These are phyloP conservation scores for Aspergillus steynii DNA, from an alignment of 495 filamentous ascomycete genomes.

Conservation along the genomic window DNA sequence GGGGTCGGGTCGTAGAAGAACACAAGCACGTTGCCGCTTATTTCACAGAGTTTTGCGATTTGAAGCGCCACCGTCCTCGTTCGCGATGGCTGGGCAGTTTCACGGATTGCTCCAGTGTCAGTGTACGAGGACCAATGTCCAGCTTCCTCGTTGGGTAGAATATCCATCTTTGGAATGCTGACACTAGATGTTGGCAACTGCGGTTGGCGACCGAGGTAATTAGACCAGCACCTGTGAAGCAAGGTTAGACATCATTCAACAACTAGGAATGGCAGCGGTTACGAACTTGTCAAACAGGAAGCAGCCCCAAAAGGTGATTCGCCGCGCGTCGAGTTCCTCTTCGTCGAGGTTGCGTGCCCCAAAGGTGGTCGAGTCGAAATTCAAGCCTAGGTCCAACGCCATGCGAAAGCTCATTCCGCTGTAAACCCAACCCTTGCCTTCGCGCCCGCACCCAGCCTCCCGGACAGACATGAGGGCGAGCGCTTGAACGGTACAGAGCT, in stretches of 20 bases:
- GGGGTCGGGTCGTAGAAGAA: conserved; percentile 87
- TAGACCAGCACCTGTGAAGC: conserved; percentile 79
- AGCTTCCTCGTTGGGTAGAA: conserved; percentile 86
- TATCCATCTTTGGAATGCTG: conserved; percentile 84
- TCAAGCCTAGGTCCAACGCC: conserved; percentile 91
- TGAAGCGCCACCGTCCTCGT: conserved; percentile 82
- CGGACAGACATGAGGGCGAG: conserved; percentile 94
- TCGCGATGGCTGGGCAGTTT: conserved; percentile 75
- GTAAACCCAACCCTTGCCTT: conserved; percentile 97
- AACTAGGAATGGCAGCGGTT: neutral
- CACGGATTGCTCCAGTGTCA: conserved; percentile 70
- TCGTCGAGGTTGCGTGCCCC: conserved; percentile 66
- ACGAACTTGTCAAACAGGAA: conserved; percentile 90
- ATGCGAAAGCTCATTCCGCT: conserved; percentile 99
- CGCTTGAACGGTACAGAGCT: conserved; percentile 92
- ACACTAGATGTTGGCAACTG: conserved; percentile 77
- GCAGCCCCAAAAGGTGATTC: conserved; percentile 98
- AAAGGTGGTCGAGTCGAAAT: conserved; percentile 74
- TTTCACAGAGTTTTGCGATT: conserved; percentile 82
- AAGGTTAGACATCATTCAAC: conserved; percentile 19
- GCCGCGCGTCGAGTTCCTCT: conserved; percentile 81
- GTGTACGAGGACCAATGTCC: conserved; percentile 87
- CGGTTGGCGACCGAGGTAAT: conserved; percentile 91
- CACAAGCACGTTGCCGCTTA: conserved; percentile 84
- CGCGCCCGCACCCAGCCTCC: conserved; percentile 92